Evolutionary conservation across 2,329 filamentous ascomycete species (phyloP).

Genomic region (Trichoderma polysporum): DNA sequence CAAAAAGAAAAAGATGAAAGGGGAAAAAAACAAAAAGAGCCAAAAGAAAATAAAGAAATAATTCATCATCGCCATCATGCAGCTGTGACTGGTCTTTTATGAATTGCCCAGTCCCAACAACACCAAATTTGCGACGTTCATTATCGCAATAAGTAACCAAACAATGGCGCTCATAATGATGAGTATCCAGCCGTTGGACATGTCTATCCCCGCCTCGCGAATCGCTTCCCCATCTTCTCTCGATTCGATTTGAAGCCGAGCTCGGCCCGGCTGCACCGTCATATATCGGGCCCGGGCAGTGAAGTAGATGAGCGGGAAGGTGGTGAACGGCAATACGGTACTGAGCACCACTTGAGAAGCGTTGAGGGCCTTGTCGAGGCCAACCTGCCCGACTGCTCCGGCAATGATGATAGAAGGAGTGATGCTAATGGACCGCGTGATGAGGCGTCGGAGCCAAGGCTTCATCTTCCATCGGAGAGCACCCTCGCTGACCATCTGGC

Average conservation of each 20-base stretch:
- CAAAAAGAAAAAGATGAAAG: neutral
- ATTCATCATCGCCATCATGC: neutral
- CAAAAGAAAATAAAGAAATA: neutral
- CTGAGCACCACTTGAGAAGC: conserved; percentile 77
- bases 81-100: neutral
- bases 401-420: conserved; percentile 82
- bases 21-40: neutral
- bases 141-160: conserved; percentile 71
- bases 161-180: conserved; percentile 56
- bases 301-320: conserved; percentile 80
- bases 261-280: conserved; percentile 59
- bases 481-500: conserved; percentile 86
- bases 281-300: conserved; percentile 78
- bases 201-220: conserved; percentile 44
- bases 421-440: conserved; percentile 79
- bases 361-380: conserved; percentile 69
- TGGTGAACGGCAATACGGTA: conserved; percentile 78
- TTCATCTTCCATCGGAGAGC: conserved; percentile 71
- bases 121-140: conserved; percentile 78
- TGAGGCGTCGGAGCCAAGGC: conserved; percentile 75
- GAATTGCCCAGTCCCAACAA: conserved; percentile 48
- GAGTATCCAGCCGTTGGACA: conserved; percentile 71
- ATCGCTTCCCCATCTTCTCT: conserved; percentile 20
- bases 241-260: conserved; percentile 34
- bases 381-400: conserved; percentile 69